These are phyloP conservation scores for Hsuehochloa calcarea DNA, from an alignment of 176 grass and related monocot genomes.

Conservation along the genomic window DNA sequence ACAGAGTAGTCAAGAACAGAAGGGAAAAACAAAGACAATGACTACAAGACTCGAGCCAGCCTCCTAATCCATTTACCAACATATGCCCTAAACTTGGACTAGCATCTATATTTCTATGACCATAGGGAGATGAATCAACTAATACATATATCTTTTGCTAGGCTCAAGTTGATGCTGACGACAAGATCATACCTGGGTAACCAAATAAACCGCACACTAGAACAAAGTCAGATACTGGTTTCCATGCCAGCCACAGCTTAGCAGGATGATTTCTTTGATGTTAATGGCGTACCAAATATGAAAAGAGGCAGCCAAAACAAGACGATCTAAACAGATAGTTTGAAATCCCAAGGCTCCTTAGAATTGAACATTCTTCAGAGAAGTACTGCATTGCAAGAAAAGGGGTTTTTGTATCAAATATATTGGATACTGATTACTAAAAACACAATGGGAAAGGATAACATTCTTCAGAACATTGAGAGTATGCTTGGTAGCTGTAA, in stretches of 20 bases:
- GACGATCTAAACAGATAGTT: constrained; percentile 1
- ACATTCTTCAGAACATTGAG: background rate
- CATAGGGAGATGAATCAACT: constrained; percentile 19
- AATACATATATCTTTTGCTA: background rate
- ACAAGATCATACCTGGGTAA: background rate
- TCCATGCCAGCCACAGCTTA: background rate
- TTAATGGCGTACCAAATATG: background rate
- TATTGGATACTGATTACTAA: background rate
- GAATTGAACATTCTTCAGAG: background rate
- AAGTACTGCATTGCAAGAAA: constrained; percentile 18
- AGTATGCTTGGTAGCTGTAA: background rate
- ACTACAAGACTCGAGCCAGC: background rate
- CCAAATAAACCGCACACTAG: background rate
- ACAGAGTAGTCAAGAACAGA: background rate
- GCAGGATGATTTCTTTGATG: constrained; percentile 11
- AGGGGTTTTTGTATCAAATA: background rate
- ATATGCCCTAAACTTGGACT: background rate
- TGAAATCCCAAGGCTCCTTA: constrained; percentile 19
- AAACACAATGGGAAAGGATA: background rate
- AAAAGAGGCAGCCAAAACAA: background rate
- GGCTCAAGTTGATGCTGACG: background rate
- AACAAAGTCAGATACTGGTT: background rate
- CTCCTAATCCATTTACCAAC: background rate
- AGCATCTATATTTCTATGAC: constrained; percentile 11
- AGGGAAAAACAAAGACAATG: background rate